A percentile compares a stretch with the other conserved stretches of the same genome.
These are phyloP conservation scores for Corchorus capsularis DNA, from an alignment of 345 rosid genomes.

Conservation along the genomic window DNA sequence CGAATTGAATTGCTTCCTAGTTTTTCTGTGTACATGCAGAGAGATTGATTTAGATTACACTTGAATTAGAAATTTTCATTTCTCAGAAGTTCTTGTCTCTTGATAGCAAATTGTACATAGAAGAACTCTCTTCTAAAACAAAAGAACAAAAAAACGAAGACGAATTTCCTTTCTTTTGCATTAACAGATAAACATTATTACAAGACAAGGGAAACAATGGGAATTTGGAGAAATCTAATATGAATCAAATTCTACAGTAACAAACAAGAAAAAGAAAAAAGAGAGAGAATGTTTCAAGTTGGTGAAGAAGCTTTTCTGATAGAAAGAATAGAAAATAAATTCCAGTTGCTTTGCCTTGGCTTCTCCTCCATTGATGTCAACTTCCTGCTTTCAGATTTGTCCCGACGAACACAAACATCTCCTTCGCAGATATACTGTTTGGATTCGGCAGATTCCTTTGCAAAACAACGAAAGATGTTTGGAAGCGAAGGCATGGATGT, in stretches of 20 bases:
- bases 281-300: neutral
- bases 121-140: too few species aligned
- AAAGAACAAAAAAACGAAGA: too few species aligned
- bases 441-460: slow-evolving; percentile 28
- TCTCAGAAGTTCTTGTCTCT: neutral
- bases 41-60: slow-evolving; percentile 1
- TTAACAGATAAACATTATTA: too few species aligned
- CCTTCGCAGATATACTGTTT: slow-evolving; percentile 40
- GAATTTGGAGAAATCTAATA: neutral
- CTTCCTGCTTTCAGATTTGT: slow-evolving; percentile 19
- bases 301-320: neutral
- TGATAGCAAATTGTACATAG: too few species aligned
- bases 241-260: neutral
- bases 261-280: neutral
- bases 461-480: slow-evolving; percentile 41
- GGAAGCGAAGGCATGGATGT: slow-evolving; percentile 37
- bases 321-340: slow-evolving; percentile 19
- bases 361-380: neutral
- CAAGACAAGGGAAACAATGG: neutral
- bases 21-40: neutral
- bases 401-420: slow-evolving; percentile 41
- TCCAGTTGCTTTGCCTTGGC: slow-evolving; percentile 16
- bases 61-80: neutral
- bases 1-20: slow-evolving; percentile 16
- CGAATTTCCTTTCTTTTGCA: too few species aligned